Evolutionary conservation across 75 land plant genomes (phyloP).

Genomic region (Picea sitchensis): DNA sequence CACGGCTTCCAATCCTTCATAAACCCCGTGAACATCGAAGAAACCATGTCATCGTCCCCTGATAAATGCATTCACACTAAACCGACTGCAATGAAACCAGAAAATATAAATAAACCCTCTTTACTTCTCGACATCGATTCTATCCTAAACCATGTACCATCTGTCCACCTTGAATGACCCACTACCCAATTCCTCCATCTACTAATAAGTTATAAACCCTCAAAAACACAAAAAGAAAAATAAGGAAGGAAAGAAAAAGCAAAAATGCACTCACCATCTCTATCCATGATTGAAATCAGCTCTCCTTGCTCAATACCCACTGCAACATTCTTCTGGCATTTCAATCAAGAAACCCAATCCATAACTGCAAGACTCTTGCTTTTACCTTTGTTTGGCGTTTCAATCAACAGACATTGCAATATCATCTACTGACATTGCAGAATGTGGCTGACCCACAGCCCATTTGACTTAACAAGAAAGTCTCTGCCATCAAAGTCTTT

Average conservation of each 20-base stretch:
- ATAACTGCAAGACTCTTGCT: neutral
- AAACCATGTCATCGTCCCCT: neutral
- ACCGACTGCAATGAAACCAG: neutral
- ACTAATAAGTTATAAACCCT: too few species aligned
- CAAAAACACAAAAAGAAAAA: neutral
- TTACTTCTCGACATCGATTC: neutral
- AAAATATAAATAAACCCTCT: neutral
- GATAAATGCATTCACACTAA: slow-evolving; percentile 1
- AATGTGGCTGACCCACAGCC: neutral
- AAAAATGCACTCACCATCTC: neutral
- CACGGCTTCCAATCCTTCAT: neutral
- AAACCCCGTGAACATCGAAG: neutral
- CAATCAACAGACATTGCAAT: neutral
- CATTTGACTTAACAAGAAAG: neutral
- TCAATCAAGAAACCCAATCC: neutral
- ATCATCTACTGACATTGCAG: neutral
- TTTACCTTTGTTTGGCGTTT: neutral
- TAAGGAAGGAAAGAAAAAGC: neutral
- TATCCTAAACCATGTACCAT: neutral
- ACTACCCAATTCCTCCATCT: neutral
- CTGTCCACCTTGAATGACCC: neutral
- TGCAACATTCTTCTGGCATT: neutral
- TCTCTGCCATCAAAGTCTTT: too few species aligned
- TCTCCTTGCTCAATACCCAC: neutral
- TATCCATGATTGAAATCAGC: neutral